Evolutionary conservation across 176 grass and related monocot genomes (phyloP), one percentile per base, ranked within the genome.

Genomic region (Pontederia paniculata): DNA sequence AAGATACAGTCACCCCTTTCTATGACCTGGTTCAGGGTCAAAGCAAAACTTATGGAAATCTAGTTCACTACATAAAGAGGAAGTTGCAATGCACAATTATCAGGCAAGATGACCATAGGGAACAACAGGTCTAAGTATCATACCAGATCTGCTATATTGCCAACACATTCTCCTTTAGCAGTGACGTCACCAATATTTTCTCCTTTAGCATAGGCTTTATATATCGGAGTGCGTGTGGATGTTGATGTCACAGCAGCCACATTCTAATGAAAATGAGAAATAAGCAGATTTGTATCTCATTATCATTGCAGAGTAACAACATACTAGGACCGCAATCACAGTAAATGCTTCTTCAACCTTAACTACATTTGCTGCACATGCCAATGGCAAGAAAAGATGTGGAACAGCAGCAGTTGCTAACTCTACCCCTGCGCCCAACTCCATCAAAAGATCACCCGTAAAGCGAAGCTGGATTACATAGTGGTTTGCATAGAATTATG

Each of bases 171-270:
- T 42, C 93, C 93, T 75, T 98, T 98, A 70, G 93, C 93, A 68
- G 93, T 98, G 55, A 98, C 86, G 74, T 98, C 93, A 41, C 93
- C 93, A 54, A 98, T 98, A 54, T 98, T 98, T 88, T 98, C 93
- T 51, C 86, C 93, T 81, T 78, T 91, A 42, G 93, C 87, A 74
- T 98, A 98, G 7, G 93, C 87, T 74, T 98, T 98, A 23, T 98
- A 98, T 50, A 98, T 98, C 77, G 93, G 93, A 69, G 93, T 73
- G 57, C 93, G 80, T 58, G 93, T 98, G 19, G 93, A 88, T n/a
- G 93, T 98, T 47, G 93, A 98, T 16, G 93, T 98, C 69, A 98
- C 93, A 67, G 86, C 93, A 57, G 93, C 93, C 1, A 89, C 86
- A 54, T 89, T 89, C 86, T 89, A 64, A 20, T 66, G 18, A 9